phyloP scores from a whole-genome alignment of 805 yeast genomes.

The Kodamaea lidongshanica region DNA sequence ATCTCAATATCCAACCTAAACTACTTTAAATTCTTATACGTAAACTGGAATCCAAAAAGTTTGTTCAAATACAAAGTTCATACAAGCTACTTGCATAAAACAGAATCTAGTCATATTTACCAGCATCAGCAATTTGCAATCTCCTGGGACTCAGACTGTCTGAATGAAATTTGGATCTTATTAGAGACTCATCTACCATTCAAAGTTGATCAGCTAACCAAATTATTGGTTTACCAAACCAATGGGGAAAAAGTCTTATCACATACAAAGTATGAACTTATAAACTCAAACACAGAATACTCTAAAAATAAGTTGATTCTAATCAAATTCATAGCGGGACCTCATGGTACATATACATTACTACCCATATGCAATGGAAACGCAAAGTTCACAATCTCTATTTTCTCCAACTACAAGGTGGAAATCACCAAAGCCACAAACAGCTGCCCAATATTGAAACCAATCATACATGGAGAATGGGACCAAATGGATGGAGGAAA shows the following conservation, averaged over 20 bases:
- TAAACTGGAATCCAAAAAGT: conserved; percentile 55
- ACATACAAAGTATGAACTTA: conserved; percentile 17
- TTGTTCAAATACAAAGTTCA: conserved; percentile 16
- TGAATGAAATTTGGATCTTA: conserved; percentile 36
- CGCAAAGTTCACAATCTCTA: conserved; percentile 22
- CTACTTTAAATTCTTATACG: conserved; percentile 46
- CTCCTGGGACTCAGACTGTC: too few species aligned
- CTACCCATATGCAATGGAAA: conserved; percentile 13
- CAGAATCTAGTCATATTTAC: conserved; percentile 18
- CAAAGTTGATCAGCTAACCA: conserved; percentile 9
- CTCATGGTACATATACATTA: conserved; percentile 23
- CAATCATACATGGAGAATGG: conserved; percentile 41
- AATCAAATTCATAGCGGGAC: conserved; percentile 22
- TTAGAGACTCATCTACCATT: conserved; percentile 43
- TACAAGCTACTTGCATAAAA: conserved; percentile 18
- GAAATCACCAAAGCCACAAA: conserved; percentile 23
- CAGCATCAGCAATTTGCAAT: conserved; percentile 26
- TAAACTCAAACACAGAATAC: conserved; percentile 15
- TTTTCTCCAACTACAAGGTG: conserved; percentile 24
- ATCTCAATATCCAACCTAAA: conserved; percentile 18
- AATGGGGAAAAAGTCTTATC: conserved; percentile 26
- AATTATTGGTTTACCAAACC: conserved; percentile 19
- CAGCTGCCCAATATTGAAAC: conserved; percentile 14
- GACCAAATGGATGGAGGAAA: conserved; percentile 50
- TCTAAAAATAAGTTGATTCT: conserved; percentile 36